Conservation (phyloP, 352 stramenopile species). For the Phytophthora gonapodyides region DNA sequence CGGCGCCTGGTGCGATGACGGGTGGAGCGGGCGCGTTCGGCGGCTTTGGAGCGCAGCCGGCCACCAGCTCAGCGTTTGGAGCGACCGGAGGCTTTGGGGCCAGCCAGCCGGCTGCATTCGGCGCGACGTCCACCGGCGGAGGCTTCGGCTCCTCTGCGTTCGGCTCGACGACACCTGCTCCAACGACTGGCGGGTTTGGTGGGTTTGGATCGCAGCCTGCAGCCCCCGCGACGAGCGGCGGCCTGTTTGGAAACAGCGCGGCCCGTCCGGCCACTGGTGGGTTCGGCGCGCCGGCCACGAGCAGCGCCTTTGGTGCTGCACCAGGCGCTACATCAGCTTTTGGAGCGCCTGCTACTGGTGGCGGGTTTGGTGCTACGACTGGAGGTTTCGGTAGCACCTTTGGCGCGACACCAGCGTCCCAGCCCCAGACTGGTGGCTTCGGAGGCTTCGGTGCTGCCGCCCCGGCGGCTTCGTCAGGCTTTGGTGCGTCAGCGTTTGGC, state of each 20-base stretch:
- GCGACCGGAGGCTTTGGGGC: conserved; percentile 41
- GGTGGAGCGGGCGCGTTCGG: conserved; percentile 51
- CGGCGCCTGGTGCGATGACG: conserved; percentile 36
- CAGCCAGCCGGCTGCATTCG: conserved; percentile 43
- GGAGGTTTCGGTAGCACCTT: conserved; percentile 61
- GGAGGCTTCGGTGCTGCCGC: conserved; percentile 54
- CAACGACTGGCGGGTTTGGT: conserved; percentile 43
- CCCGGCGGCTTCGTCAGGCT: conserved; percentile 40
- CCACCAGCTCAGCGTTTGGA: conserved; percentile 50
- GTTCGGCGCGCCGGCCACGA: conserved; percentile 49
- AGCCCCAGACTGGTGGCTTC: conserved; percentile 48
- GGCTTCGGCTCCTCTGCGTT: conserved; percentile 47
- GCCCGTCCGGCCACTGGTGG: conserved; percentile 23
- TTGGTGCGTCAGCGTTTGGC: conserved; percentile 51
- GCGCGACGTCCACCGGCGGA: conserved; percentile 35
- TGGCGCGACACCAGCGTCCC: conserved; percentile 41
- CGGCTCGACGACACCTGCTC: conserved; percentile 30
- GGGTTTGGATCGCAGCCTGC: conserved; percentile 58
- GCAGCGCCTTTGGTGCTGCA: conserved; percentile 49
- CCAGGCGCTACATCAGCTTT: conserved; percentile 43
- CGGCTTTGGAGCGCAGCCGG: conserved; percentile 37
- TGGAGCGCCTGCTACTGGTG: conserved; percentile 33
- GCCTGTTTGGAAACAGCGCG: conserved; percentile 45
- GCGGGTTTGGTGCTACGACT: conserved; percentile 48
- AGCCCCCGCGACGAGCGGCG: conserved; percentile 30